Base-by-base conservation (phyloP, 73 alveolate species). In the Paraurostyla sp. region DNA sequence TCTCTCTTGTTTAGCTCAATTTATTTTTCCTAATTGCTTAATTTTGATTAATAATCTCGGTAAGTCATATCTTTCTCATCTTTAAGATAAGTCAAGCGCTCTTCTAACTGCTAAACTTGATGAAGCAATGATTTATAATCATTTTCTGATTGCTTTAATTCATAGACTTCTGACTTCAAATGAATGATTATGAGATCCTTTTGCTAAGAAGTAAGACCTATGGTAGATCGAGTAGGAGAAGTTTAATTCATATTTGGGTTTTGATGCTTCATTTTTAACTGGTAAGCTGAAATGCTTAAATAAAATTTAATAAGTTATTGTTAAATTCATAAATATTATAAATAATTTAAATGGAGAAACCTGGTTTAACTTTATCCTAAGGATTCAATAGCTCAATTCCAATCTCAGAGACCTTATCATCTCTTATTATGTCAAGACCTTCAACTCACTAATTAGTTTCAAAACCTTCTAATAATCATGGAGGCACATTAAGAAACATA, bases 101-200 rank as follows among this genome's bases (percentile, higher is more conserved):
- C 65, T 29, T 73, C 86, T 23, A 73, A 38, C 52, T 73, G 29
- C 20, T 48, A 46, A 6, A 73, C 86, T 36, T 73, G 40, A 20
- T n/a, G 50, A 22, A 48, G n/a, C 50, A 73, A 45, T 11, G 69
- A 73, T 45, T 29, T 42, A 35, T 73, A 73, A 25, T 73, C 86
- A 48, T 32, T 73, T 22, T 73, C 86, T 6, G 65, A 49, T 46
- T 73, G 33, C 29, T 73, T 73, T 45, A 73, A 27, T 25, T 73
- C 86, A 45, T 73, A 73, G 25, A 73, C 86, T 73, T 73, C 86
- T 3, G 54, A 20, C 40, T 73, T 73, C 2, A 73, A 27, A 45
- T 73, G 86, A 43, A 49, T 73, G 46, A 73, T 73, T n/a, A 73
- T 71, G 30, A 73, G 71, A 25, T 73, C 86, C 27, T 73, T 73